Percentiles rank a stretch among this genome's conserved stretches.
phyloP scores from a whole-genome alignment of 2,329 filamentous ascomycete species.

The Chrysosporium queenslandicum region DNA sequence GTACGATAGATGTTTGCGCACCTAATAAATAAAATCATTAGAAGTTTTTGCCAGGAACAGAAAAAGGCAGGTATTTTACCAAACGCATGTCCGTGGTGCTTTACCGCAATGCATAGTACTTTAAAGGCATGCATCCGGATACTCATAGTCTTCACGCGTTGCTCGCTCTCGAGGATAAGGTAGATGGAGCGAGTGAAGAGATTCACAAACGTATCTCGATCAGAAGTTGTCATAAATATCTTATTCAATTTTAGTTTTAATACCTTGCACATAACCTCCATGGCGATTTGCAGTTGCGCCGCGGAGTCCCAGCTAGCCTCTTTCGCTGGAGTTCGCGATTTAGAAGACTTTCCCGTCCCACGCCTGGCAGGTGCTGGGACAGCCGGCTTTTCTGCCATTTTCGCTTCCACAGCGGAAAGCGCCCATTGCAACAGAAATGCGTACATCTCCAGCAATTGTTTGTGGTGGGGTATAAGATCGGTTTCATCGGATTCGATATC shows the following conservation, averaged over 20 bases:
- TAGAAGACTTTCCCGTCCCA: conserved; percentile 64
- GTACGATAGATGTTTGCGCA: conserved; percentile 94
- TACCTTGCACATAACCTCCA: conserved; percentile 93
- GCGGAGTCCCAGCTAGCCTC: conserved; percentile 83
- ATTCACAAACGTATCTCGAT: conserved; percentile 87
- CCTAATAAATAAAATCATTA: conserved; percentile 41
- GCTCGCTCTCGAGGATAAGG: conserved; percentile 86
- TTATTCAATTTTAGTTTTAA: conserved; percentile 83
- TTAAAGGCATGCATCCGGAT: conserved; percentile 98
- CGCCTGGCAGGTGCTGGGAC: conserved; percentile 59
- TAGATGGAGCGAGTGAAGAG: conserved; percentile 89
- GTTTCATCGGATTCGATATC: conserved; percentile 90
- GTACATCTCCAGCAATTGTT: conserved; percentile 84
- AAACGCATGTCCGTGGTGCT: conserved; percentile 94
- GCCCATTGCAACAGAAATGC: conserved; percentile 93
- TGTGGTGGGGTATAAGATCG: conserved; percentile 75
- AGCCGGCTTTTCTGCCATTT: conserved; percentile 80
- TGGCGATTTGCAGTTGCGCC: conserved; percentile 71
- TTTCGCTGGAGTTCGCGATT: conserved; percentile 56
- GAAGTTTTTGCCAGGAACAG: not conserved
- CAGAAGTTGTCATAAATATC: conserved; percentile 92
- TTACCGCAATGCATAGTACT: conserved; percentile 89
- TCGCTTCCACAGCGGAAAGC: conserved; percentile 84
- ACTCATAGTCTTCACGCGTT: conserved; percentile 74
- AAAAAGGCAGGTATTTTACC: conserved; percentile 44